Base-by-base conservation (phyloP, 192 early-diverging fungal species). In the Coemansia sp. region DNA sequence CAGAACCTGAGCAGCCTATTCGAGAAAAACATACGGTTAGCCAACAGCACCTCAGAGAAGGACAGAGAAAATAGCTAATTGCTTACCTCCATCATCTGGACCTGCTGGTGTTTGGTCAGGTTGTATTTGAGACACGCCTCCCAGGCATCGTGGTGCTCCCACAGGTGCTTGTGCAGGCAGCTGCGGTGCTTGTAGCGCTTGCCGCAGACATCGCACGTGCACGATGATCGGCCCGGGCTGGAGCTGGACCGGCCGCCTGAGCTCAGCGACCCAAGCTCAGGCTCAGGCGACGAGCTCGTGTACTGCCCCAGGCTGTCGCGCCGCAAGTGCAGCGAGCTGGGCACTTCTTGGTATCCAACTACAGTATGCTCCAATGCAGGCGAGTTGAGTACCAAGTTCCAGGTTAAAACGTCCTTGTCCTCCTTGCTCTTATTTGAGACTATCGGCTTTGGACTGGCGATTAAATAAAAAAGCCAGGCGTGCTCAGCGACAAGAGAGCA, bases 101-200 rank as follows among this genome's bases (percentile, higher is more conserved):
- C 84, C 62, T 86, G 84, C 74, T 86, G 84, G 70, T 86, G 84
- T 59, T 86, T 86, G 25, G 84, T 83, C 60, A 86, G 58, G 63
- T 86, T 86, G 62, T 84, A 86, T 59, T 84, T 84, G 21, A 86
- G 74, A 61, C 84, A 86, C 12, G 81, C 61, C 23, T 84, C 83
- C 84, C 84, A 86, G 60, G 79, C 76, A 44, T 84, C 84, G 74
- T 86, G 84, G 63, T 86, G 84, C 73, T 86, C 84, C 84, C 84
- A 86, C 23, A 81, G 67, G 49, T 86, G 84, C 75, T 80, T 86
- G 70, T 78, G 78, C 59, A 86, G 58, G 55, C 84, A 86, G 60
- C 84, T 86, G 49, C 83, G 74, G 52, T 86, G 84, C 65, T 86
- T 86, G 75, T 86, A 86, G 44, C 76, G 76, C 58, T 86, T 86